A percentile compares a stretch with the other conserved stretches of the same genome.
Conservation (phyloP, 2,329 filamentous ascomycete genomes). For the Catunica adiposa region DNA sequence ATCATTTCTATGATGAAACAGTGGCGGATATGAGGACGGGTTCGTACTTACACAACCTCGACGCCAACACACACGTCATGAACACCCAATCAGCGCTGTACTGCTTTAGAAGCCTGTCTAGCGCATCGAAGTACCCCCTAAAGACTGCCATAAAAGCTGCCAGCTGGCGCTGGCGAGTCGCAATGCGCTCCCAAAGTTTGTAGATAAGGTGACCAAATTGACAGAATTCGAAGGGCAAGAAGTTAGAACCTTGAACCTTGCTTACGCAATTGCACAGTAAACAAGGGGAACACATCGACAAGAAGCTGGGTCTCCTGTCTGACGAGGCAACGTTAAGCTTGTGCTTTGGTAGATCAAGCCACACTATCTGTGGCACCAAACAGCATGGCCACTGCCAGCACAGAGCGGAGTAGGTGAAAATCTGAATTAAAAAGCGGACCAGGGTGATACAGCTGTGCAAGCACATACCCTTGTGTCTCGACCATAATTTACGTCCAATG, state of each 20-base stretch:
- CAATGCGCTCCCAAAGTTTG: background rate
- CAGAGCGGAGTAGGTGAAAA: conserved; percentile 1
- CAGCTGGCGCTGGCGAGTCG: background rate
- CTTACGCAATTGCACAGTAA: background rate
- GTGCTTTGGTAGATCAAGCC: background rate
- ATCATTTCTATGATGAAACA: too few relatives aligned
- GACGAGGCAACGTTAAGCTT: background rate
- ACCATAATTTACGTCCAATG: conserved; percentile 3
- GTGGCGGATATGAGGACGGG: too few relatives aligned
- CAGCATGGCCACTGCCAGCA: background rate
- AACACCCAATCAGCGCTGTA: background rate
- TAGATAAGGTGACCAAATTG: background rate
- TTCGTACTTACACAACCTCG: too few relatives aligned
- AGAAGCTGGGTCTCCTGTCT: background rate
- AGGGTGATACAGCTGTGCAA: background rate
- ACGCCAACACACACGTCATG: background rate
- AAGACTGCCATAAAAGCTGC: background rate
- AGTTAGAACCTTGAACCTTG: conserved; percentile 3
- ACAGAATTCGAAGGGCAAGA: background rate
- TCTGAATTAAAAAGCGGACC: background rate
- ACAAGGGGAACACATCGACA: background rate
- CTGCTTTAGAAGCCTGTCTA: background rate
- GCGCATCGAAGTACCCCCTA: background rate
- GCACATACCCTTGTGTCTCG: background rate
- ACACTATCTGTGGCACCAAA: background rate